A percentile compares a stretch with the other conserved stretches of the same genome.
Evolutionary conservation across 768 basidiomycete genomes (phyloP).

Genomic region (Trichaptum fuscoviolaceum): DNA sequence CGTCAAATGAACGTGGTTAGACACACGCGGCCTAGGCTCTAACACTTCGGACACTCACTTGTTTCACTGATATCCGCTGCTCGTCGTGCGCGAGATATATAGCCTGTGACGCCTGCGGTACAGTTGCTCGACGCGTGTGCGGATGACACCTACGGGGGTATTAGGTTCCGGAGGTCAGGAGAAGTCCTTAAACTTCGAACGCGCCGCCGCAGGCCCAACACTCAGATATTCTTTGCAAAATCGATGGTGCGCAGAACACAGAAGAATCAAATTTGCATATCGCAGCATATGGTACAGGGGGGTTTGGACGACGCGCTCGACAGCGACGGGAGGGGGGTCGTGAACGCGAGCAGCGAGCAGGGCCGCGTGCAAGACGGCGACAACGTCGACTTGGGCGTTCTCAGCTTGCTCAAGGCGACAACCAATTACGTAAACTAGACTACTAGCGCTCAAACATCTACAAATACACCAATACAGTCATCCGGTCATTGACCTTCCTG

Average conservation of each 20-base stretch:
- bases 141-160: not conserved
- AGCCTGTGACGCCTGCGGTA: not conserved
- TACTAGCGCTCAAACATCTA: constrained; percentile 1
- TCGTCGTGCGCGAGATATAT: not conserved
- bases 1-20: not conserved
- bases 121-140: not conserved
- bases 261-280: constrained; percentile 1
- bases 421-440: not conserved
- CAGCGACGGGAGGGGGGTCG: not conserved
- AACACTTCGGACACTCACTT: not conserved
- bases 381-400: not conserved
- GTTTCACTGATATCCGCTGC: constrained; percentile 1
- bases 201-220: not conserved
- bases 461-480: not conserved
- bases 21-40: not conserved
- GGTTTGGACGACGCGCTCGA: not conserved
- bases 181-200: not conserved
- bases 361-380: not conserved
- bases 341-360: constrained; percentile 1
- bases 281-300: not conserved
- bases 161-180: not conserved
- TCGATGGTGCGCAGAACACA: constrained; percentile 1
- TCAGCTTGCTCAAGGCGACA: not conserved
- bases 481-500: not conserved
- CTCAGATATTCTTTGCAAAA: not conserved